These are phyloP conservation scores for Acanthamoeba sp. DNA, from an alignment of 208 protist species.

Conservation along the genomic window DNA sequence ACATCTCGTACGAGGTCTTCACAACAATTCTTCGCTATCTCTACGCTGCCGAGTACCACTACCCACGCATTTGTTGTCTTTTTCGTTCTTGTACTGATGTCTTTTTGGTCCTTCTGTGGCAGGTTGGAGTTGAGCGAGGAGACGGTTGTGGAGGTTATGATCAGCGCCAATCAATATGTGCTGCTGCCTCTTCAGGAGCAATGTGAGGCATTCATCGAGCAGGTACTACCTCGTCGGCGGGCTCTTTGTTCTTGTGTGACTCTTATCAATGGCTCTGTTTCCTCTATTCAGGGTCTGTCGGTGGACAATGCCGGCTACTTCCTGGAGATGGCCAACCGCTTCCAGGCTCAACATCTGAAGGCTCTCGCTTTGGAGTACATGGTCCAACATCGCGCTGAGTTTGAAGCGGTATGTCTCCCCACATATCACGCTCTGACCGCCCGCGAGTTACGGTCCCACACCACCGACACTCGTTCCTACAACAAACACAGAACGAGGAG, in stretches of 20 bases:
- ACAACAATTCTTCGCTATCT: background rate
- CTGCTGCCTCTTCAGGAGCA: conserved; percentile 43
- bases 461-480: background rate
- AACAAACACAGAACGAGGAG: background rate
- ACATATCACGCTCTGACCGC: too few relatives aligned
- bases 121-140: background rate
- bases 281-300: background rate
- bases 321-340: conserved; percentile 27
- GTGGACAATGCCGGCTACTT: background rate
- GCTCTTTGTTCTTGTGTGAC: background rate
- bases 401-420: background rate
- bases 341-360: conserved; percentile 1
- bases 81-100: background rate
- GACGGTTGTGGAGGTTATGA: conserved; percentile 35
- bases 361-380: conserved; percentile 11
- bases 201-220: conserved; percentile 23
- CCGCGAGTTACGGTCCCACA: too few relatives aligned
- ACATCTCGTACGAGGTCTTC: conserved; percentile 8
- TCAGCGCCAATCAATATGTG: conserved; percentile 33
- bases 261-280: background rate
- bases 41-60: background rate
- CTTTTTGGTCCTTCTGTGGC: background rate
- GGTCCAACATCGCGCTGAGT: conserved; percentile 7
- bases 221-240: too few relatives aligned
- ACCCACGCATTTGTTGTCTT: background rate